Percentiles rank a stretch among this genome's conserved stretches.
These are phyloP conservation scores for Diaporthe ilicicola DNA, from an alignment of 2,329 filamentous ascomycete species.

Conservation along the genomic window DNA sequence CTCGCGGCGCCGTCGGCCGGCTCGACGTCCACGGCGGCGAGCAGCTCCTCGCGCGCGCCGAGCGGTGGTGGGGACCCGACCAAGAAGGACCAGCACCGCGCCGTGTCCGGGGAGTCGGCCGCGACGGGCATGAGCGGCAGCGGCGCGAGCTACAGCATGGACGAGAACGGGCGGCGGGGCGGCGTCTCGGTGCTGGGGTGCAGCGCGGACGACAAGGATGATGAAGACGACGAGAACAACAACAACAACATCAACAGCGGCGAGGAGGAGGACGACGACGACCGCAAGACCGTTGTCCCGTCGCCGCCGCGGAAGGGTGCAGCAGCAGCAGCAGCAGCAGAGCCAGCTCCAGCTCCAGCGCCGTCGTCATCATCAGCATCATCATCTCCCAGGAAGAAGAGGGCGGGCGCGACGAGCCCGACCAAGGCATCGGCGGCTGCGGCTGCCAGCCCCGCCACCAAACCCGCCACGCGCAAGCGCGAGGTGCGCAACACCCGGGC, in stretches of 20 bases:
- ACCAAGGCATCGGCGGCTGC: constrained; percentile 30
- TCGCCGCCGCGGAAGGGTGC: constrained; percentile 3
- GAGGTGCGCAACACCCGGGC: constrained; percentile 54
- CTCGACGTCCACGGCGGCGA: constrained; percentile 32
- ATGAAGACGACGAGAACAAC: background rate
- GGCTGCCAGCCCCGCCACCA: constrained; percentile 37
- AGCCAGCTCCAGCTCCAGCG: no score
- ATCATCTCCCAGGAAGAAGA: background rate
- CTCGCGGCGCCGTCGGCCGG: constrained; percentile 35
- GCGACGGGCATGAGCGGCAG: constrained; percentile 9
- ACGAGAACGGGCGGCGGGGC: constrained; percentile 27
- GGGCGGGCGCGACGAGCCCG: constrained; percentile 31
- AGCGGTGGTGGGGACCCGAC: constrained; percentile 26
- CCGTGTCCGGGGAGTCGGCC: constrained; percentile 16
- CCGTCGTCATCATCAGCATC: background rate
- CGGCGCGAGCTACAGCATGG: constrained; percentile 9
- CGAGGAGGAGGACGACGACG: background rate
- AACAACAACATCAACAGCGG: background rate
- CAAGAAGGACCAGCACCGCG: constrained; percentile 28
- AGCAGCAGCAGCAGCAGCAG: no score
- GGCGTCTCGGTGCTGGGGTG: background rate
- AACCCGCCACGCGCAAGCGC: constrained; percentile 49
- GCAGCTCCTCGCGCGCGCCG: background rate
- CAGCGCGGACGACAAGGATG: background rate
- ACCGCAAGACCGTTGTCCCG: constrained; percentile 2